phyloP scores from a whole-genome alignment of 352 stramenopile species.

The Pythium sp. region DNA sequence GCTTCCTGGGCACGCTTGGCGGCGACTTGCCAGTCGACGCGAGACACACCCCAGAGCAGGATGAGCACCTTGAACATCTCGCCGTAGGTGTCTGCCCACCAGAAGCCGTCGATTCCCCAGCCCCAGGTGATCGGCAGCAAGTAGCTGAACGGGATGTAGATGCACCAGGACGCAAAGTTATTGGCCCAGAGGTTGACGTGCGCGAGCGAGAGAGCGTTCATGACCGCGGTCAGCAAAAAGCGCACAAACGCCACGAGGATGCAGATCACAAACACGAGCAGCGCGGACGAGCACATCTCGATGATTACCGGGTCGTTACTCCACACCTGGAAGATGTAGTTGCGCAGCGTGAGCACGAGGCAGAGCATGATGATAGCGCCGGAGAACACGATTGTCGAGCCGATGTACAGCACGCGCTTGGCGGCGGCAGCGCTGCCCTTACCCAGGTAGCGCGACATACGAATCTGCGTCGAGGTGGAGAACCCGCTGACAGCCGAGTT shows the following conservation, averaged over 20 bases:
- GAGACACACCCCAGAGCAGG: conserved; percentile 38
- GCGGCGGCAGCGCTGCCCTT: conserved; percentile 37
- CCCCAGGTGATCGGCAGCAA: conserved; percentile 38
- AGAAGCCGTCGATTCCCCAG: conserved; percentile 50
- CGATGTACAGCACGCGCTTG: conserved; percentile 44
- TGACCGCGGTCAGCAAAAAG: conserved; percentile 39
- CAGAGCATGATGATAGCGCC: conserved; percentile 35
- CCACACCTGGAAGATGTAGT: conserved; percentile 45
- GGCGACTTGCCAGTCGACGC: conserved; percentile 44
- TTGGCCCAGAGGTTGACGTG: conserved; percentile 49
- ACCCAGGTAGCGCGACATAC: conserved; percentile 50
- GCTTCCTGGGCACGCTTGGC: conserved; percentile 30
- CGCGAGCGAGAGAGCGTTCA: conserved; percentile 44
- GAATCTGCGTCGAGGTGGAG: conserved; percentile 45
- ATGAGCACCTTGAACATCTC: conserved; percentile 50
- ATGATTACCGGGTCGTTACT: conserved; percentile 44
- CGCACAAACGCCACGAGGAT: conserved; percentile 53
- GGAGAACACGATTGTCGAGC: conserved; percentile 31
- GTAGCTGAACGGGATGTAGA: conserved; percentile 48
- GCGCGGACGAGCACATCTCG: conserved; percentile 34
- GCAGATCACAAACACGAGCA: conserved; percentile 47
- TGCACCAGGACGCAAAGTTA: conserved; percentile 49
- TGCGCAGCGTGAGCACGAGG: conserved; percentile 30
- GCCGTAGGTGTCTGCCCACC: conserved; percentile 45
- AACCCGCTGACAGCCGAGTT: conserved; percentile 49